phyloP scores from a whole-genome alignment of 371 early-diverging fungal genomes.

The Mucor ambiguus region DNA sequence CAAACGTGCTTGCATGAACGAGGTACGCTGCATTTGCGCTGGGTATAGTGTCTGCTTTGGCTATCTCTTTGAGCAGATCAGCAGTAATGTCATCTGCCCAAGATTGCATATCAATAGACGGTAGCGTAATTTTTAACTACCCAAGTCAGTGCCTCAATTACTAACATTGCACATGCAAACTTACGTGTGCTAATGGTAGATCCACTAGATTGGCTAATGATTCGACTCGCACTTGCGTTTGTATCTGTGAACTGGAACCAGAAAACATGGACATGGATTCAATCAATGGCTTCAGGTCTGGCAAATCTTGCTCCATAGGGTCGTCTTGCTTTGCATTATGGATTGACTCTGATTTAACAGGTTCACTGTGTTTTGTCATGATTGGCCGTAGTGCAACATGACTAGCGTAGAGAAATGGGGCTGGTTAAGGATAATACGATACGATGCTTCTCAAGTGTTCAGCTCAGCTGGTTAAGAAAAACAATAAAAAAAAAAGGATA shows the following conservation, averaged over 20 bases:
- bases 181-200: slow-evolving; percentile 5
- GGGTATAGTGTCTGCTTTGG: not conserved
- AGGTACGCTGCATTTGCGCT: slow-evolving; percentile 7
- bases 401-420: not conserved
- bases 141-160: not conserved
- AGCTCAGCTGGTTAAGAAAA: too few species aligned
- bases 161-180: not conserved
- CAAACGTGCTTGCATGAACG: not conserved
- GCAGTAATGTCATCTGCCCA: slow-evolving; percentile 23
- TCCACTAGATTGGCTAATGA: not conserved
- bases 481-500: slow-evolving; percentile 20
- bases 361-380: slow-evolving; percentile 3
- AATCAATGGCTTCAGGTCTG: not conserved
- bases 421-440: slow-evolving; percentile 9
- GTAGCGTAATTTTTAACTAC: not conserved
- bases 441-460: not conserved
- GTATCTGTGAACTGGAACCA: slow-evolving; percentile 7
- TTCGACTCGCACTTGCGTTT: not conserved
- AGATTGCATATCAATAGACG: slow-evolving; percentile 8
- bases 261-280: slow-evolving; percentile 2
- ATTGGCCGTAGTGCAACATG: slow-evolving; percentile 7
- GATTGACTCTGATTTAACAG: not conserved
- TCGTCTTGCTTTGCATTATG: not conserved
- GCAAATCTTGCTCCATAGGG: not conserved
- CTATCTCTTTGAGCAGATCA: slow-evolving; percentile 16